These are phyloP conservation scores for Aspergillus jensenii DNA, from an alignment of 2,329 filamentous ascomycete species.

Conservation along the genomic window DNA sequence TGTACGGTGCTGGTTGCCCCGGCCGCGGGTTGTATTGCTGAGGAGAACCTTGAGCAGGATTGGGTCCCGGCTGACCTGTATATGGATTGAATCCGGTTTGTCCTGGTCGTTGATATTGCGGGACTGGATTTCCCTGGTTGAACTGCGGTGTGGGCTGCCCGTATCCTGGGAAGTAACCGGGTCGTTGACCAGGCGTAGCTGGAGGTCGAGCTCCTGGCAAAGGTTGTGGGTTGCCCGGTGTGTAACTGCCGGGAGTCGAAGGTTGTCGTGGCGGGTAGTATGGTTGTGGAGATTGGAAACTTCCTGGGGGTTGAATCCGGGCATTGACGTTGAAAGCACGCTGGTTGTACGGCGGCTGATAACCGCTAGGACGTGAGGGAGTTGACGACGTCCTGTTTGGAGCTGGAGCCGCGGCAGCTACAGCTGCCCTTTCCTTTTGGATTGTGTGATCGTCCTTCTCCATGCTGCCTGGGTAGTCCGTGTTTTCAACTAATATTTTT, in stretches of 20 bases:
- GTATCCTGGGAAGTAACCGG: constrained; percentile 37
- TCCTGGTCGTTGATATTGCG: constrained; percentile 42
- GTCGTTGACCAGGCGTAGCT: constrained; percentile 37
- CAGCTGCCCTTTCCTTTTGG: constrained; percentile 45
- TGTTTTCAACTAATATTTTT: constrained; percentile 70
- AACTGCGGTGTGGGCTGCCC: constrained; percentile 34
- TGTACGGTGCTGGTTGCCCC: constrained; percentile 33
- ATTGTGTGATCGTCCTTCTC: constrained; percentile 73
- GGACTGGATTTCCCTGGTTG: constrained; percentile 31
- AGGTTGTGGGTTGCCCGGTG: constrained; percentile 30
- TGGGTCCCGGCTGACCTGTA: constrained; percentile 28
- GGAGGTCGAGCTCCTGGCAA: constrained; percentile 34
- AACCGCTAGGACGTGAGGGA: constrained; percentile 32
- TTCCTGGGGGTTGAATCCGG: constrained; percentile 26
- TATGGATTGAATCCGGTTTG: constrained; percentile 39
- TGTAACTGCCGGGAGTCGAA: constrained; percentile 32
- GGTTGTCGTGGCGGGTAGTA: constrained; percentile 33
- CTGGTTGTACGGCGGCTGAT: constrained; percentile 36
- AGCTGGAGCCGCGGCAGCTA: constrained; percentile 27
- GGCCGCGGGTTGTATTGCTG: constrained; percentile 38
- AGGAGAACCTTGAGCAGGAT: constrained; percentile 33
- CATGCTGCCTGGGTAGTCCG: constrained; percentile 75
- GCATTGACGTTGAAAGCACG: constrained; percentile 32
- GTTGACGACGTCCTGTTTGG: constrained; percentile 36
- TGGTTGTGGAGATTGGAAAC: constrained; percentile 31